Base-by-base conservation (phyloP, 1,139 yeast genomes). In the Diutina neorugosa region DNA sequence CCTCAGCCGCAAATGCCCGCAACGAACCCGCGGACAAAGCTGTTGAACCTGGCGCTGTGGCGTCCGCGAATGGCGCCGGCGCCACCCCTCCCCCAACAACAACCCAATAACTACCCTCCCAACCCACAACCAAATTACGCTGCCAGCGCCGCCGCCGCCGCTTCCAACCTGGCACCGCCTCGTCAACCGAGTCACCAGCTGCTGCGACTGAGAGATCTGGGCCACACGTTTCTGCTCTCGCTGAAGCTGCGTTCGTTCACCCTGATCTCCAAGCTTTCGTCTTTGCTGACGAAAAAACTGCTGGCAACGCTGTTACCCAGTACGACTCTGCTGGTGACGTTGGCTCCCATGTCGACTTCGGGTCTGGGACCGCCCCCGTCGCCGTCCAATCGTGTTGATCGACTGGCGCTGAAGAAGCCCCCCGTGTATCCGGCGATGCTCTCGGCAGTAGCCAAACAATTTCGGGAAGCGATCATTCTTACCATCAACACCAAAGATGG, bases 401-500 rank as follows among this genome's bases (percentile, higher is more conserved):
- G 50, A 7, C 21, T 16, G n/a, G 20, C 11, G 0, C 19, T 50
- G 18, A 74, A 73, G 55, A 78, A 76, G 53, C 91, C 94, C 2
- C 66, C 74, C 21, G 90, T 90, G 2, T 90, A 93, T 65, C 97
- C 98, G 0, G 98, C 98, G 1, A 63, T 89, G 62, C 71, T 93
- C 25, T 89, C 97, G 1, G 77, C 82, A 55, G 98, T 94, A 12
- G 96, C 98, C 0, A 78, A 77, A 27, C 79, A 82, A 20, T 90
- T 93, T 65, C 80, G 84, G 58, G 89, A 86, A 58, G 73, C 83
- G 31, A 78, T 90, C 47, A 78, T 80, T 27, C 66, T 88, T 31
- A 86, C 93, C 2, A 90, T 90, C 57, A 82, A 88, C 60, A 85
- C 86, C 62, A 93, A 93, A 63, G 94, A 91, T 69, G 98, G 96